phyloP scores from a whole-genome alignment of 2,329 filamentous ascomycete species.

The Aspergillus fumigatus region DNA sequence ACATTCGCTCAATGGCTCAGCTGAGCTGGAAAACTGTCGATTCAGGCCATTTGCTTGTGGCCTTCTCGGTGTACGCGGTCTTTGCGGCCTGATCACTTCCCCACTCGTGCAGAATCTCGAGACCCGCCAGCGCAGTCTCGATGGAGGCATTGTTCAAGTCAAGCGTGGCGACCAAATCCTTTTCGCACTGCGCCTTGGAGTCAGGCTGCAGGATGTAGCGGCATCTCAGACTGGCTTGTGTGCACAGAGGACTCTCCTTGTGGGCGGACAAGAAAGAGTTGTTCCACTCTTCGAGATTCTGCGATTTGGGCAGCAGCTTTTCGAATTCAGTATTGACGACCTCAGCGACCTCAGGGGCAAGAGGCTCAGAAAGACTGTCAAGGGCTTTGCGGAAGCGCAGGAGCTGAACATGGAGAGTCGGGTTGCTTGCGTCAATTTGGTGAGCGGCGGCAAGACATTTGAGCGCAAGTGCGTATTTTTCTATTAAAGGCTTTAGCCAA shows the following conservation, averaged over 20 bases:
- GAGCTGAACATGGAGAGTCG: slow-evolving; percentile 70
- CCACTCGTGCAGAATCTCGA: slow-evolving; percentile 50
- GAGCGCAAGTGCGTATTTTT: slow-evolving; percentile 81
- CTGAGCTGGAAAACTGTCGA: slow-evolving; percentile 33
- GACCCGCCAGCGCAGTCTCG: slow-evolving; percentile 53
- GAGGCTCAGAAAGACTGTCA: slow-evolving; percentile 53
- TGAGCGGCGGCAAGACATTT: slow-evolving; percentile 75
- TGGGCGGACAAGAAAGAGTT: slow-evolving; percentile 61
- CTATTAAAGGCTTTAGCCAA: slow-evolving; percentile 44
- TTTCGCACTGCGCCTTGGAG: slow-evolving; percentile 54
- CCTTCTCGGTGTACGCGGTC: slow-evolving; percentile 45
- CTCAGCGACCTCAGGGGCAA: slow-evolving; percentile 62
- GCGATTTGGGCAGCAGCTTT: slow-evolving; percentile 51
- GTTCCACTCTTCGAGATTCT: slow-evolving; percentile 61
- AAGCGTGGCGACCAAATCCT: slow-evolving; percentile 58
- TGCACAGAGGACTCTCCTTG: slow-evolving; percentile 57
- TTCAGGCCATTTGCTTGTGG: slow-evolving; percentile 38
- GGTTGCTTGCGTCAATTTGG: slow-evolving; percentile 63
- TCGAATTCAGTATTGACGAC: slow-evolving; percentile 67
- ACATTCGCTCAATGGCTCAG: slow-evolving; percentile 7
- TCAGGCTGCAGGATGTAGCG: slow-evolving; percentile 56
- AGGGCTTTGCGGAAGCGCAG: slow-evolving; percentile 64
- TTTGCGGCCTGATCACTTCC: slow-evolving; percentile 46
- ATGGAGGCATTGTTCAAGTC: slow-evolving; percentile 49
- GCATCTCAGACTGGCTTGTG: slow-evolving; percentile 60